Evolutionary conservation across 202 grass and related monocot species (phyloP).

Genomic region (Panicum hallii): DNA sequence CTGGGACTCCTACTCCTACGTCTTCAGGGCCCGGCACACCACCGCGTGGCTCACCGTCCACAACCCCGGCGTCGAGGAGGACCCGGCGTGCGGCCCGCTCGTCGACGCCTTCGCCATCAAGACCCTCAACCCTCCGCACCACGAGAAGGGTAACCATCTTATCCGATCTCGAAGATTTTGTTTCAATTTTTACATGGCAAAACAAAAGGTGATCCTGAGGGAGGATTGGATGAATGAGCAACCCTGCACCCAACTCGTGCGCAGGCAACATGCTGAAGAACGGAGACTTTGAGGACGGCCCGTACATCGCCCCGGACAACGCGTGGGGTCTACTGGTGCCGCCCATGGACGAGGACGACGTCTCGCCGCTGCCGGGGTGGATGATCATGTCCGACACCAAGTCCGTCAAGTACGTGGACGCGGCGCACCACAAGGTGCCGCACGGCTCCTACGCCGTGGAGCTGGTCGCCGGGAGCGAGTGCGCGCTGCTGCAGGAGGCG

Average conservation of each 20-base stretch:
- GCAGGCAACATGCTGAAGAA: conserved; percentile 70
- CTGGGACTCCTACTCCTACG: conserved; percentile 81
- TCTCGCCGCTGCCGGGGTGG: conserved; percentile 73
- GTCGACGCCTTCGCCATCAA: conserved; percentile 73
- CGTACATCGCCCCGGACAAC: conserved; percentile 56
- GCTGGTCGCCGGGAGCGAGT: conserved; percentile 75
- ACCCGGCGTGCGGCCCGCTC: conserved; percentile 77
- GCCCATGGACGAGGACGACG: conserved; percentile 65
- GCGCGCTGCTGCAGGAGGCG: conserved; percentile 68
- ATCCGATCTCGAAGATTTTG: too few relatives aligned
- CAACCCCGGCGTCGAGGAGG: conserved; percentile 68
- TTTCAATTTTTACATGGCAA: too few relatives aligned
- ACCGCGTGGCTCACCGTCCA: conserved; percentile 60
- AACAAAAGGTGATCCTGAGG: too few relatives aligned
- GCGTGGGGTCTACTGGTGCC: conserved; percentile 75
- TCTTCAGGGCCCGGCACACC: conserved; percentile 50
- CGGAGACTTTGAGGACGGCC: conserved; percentile 81
- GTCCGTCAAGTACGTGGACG: conserved; percentile 69
- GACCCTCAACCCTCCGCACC: conserved; percentile 40
- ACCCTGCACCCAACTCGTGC: not conserved
- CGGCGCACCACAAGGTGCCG: conserved; percentile 67
- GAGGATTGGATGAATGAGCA: too few relatives aligned
- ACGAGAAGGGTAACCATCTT: conserved; percentile 1
- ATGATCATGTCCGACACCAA: conserved; percentile 74
- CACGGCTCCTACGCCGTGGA: conserved; percentile 64